Percentiles rank a stretch among this genome's conserved stretches.
Conservation (phyloP, 2,329 filamentous ascomycete genomes). For the Fusarium virguliforme region DNA sequence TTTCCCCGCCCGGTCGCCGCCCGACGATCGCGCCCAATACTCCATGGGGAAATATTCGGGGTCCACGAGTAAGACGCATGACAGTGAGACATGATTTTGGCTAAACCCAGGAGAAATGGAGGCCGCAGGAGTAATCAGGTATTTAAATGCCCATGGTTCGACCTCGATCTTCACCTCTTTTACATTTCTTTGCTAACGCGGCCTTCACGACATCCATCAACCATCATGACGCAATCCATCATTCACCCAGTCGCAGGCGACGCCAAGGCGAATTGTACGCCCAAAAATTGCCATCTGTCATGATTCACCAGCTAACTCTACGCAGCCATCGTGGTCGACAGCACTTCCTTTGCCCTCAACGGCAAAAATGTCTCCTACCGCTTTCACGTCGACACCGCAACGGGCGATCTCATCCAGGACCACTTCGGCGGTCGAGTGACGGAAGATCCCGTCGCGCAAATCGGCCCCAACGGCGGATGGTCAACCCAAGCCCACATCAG, state of each 20-base stretch:
- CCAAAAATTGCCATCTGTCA: no score
- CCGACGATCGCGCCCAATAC: neutral
- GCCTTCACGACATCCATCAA: neutral
- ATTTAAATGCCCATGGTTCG: no score
- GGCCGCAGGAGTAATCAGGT: no score
- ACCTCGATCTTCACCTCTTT: no score
- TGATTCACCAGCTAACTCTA: slow-evolving; percentile 12
- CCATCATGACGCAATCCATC: slow-evolving; percentile 9
- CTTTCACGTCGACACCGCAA: slow-evolving; percentile 72
- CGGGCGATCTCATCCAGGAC: slow-evolving; percentile 72
- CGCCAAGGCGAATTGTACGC: slow-evolving; percentile 2
- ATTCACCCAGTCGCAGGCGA: neutral
- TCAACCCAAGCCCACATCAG: slow-evolving; percentile 65
- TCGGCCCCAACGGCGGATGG: slow-evolving; percentile 66
- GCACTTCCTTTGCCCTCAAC: slow-evolving; percentile 70
- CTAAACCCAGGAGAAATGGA: no score
- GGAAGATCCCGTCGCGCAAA: slow-evolving; percentile 64
- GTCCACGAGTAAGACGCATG: no score
- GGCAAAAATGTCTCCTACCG: slow-evolving; percentile 73
- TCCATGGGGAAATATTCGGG: no score
- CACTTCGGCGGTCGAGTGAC: slow-evolving; percentile 73
- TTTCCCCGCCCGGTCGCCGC: slow-evolving; percentile 2
- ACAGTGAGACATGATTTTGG: no score
- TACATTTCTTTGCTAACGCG: slow-evolving; percentile 3
- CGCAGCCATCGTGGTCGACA: slow-evolving; percentile 67